These are phyloP conservation scores for Chrysoporthe cubensis DNA, from an alignment of 2,329 filamentous ascomycete genomes.

Conservation along the genomic window DNA sequence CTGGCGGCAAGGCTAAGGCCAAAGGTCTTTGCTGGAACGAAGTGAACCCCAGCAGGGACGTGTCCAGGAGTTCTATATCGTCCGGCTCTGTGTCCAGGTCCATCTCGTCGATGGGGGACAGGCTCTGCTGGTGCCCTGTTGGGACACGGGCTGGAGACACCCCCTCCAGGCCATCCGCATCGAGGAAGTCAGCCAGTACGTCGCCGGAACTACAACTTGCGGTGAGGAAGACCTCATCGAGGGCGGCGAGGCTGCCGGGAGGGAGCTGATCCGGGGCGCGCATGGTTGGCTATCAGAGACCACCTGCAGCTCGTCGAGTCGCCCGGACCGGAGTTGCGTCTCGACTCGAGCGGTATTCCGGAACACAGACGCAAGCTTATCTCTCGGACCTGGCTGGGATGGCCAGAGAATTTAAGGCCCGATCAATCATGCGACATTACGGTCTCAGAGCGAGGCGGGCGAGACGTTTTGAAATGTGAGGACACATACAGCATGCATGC, in stretches of 20 bases:
- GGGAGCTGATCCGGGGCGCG: neutral
- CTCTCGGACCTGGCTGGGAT: neutral
- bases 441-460: neutral
- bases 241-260: neutral
- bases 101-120: neutral
- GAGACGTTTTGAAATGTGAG: neutral
- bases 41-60: neutral
- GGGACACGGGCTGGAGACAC: neutral
- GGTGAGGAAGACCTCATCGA: too few relatives aligned
- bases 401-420: neutral
- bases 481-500: too few relatives aligned
- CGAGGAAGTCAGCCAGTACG: too few relatives aligned
- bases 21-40: neutral
- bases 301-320: neutral
- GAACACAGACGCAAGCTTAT: neutral
- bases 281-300: neutral
- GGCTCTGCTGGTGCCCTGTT: neutral
- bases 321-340: neutral
- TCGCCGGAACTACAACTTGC: too few relatives aligned
- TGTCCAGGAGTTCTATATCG: neutral
- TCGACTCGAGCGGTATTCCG: neutral
- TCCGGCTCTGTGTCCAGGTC: neutral
- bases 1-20: neutral
- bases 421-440: neutral
- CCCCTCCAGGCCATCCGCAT: neutral